A percentile compares a stretch with the other conserved stretches of the same genome.
These are phyloP conservation scores for Annulohypoxylon nitens DNA, from an alignment of 495 filamentous ascomycete species.

Conservation along the genomic window DNA sequence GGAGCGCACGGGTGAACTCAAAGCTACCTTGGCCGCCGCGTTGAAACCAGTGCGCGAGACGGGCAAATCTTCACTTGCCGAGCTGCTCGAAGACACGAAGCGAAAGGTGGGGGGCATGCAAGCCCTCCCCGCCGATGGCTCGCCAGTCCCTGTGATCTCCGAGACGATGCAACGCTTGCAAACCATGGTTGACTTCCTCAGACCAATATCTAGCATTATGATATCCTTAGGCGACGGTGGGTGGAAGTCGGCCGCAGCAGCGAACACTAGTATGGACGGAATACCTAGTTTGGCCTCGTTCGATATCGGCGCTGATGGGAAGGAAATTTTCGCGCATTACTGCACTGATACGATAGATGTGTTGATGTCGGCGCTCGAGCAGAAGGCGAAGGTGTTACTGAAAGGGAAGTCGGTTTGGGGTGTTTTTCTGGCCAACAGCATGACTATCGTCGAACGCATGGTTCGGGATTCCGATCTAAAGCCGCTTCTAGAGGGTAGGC, in stretches of 20 bases:
- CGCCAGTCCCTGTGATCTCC: conserved; percentile 78
- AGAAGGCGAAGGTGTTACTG: conserved; percentile 77
- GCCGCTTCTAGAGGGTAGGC: conserved; percentile 74
- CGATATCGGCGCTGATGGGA: conserved; percentile 91
- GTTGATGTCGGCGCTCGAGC: conserved; percentile 81
- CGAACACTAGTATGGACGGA: conserved; percentile 68
- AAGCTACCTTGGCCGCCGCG: conserved; percentile 82
- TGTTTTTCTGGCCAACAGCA: conserved; percentile 92
- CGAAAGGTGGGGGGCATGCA: conserved; percentile 71
- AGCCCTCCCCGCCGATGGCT: conserved; percentile 82
- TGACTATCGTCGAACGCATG: conserved; percentile 85
- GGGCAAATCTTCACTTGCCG: conserved; percentile 84
- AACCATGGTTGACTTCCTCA: conserved; percentile 86
- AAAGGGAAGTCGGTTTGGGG: conserved; percentile 84
- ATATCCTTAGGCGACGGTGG: conserved; percentile 93
- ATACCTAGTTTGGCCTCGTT: conserved; percentile 79
- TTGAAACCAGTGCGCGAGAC: conserved; percentile 92
- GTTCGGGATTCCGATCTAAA: conserved; percentile 85
- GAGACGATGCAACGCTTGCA: conserved; percentile 90
- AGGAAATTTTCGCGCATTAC: conserved; percentile 89
- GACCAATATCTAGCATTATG: conserved; percentile 89
- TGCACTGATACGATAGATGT: conserved; percentile 86
- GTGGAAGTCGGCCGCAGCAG: conserved; percentile 71
- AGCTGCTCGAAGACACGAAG: conserved; percentile 89
- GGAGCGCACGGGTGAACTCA: conserved; percentile 84